Conservation (phyloP, 345 rosid species). For the Aegle marmelos region DNA sequence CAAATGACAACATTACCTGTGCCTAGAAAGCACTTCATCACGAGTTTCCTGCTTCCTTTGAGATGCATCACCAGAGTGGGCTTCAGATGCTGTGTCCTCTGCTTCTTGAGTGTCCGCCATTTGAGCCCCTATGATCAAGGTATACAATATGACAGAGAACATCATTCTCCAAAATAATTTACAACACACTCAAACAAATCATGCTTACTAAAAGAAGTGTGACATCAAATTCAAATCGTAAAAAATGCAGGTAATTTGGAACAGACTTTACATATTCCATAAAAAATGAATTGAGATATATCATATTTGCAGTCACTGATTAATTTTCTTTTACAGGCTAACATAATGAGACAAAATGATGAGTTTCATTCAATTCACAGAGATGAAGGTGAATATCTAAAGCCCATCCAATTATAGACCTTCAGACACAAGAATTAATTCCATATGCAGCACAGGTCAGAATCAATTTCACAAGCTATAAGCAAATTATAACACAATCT, state of each 20-base stretch:
- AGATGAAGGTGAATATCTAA: neutral
- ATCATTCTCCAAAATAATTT: neutral
- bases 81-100: constrained; percentile 24
- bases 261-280: neutral
- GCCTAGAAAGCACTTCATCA: constrained; percentile 70
- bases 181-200: neutral
- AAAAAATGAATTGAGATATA: neutral
- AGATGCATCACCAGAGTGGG: constrained; percentile 21
- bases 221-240: neutral
- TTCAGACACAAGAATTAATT: neutral
- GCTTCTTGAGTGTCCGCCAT: constrained; percentile 42
- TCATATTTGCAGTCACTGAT: neutral
- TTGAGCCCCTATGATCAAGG: constrained; percentile 7
- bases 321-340: neutral
- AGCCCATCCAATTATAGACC: neutral
- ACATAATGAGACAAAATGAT: neutral
- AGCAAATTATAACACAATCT: neutral
- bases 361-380: neutral
- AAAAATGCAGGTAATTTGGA: neutral
- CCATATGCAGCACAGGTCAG: neutral
- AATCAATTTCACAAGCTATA: neutral
- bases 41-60: constrained; percentile 37
- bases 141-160: neutral
- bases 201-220: neutral
- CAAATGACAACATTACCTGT: constrained; percentile 31